Evolutionary conservation across 108 stramenopile species (phyloP), one percentile per base, ranked within the genome.

Genomic region (Mediolabrus comicus): DNA sequence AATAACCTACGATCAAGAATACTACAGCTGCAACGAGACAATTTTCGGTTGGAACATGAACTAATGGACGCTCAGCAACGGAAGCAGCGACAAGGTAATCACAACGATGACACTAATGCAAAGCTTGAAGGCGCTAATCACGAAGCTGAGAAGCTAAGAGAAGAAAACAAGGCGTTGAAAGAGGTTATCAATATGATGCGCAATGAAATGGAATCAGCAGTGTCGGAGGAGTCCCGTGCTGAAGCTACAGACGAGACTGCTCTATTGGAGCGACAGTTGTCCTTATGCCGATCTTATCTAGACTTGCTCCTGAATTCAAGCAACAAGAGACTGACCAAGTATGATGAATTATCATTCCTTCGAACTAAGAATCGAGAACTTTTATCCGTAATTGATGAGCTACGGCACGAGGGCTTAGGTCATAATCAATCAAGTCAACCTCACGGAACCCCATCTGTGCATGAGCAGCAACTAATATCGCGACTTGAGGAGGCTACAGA

Each of bases 111-210:
- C 10, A 14, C 17, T 25, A 59, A 35, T 35, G 13, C 29, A 33
- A 10, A 8, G 17, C 19, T 53, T 6, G 22, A 17, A n/a, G 27
- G 9, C 12, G 28, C 10, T 33, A 19, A 2, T 33, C 22, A 35
- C 2, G 63, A 59, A 3, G 2, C 27, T 3, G 31, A 74, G 12
- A 46, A 74, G 29, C 39, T 74, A 6, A 27, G 30, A 22, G 32
- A 68, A 12, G 75, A 76, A 33, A 76, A 68, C 43, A 63, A 69
- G 26, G 49, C 67, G n/a, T 28, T 76, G 62, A 76, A 69, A 61
- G 51, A 68, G 46, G 69, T 76, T 1, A 49, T 76, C 31, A 58
- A 52, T 3, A 68, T 69, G 67, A 76, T 76, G 75, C 67, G 75
- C 12, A 63, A 58, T 16, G 67, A 69, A 43, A 68, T 76, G 46